Conservation (phyloP, 2,329 filamentous ascomycete genomes). For the Leptodontidium sp. region DNA sequence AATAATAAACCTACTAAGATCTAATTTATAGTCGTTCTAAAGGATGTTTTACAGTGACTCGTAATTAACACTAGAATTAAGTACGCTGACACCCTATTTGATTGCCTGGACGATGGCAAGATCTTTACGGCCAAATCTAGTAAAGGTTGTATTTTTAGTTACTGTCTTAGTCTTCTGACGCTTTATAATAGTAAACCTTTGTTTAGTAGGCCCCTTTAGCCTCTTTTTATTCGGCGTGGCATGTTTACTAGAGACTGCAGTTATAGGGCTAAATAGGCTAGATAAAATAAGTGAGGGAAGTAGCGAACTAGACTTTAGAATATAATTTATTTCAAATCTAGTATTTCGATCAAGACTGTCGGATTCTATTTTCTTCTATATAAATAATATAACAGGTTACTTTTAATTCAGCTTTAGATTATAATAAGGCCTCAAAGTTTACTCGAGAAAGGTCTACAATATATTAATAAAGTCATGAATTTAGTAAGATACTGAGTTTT, state of each 20-base stretch:
- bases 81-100: neutral
- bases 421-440: constrained; percentile 10
- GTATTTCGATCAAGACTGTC: neutral
- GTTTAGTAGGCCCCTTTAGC: neutral
- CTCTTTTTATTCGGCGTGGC: neutral
- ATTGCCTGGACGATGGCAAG: constrained; percentile 4
- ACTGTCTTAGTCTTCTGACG: neutral
- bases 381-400: neutral
- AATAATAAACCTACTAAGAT: constrained; percentile 25
- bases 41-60: constrained; percentile 24
- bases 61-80: constrained; percentile 12
- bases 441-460: neutral
- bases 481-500: neutral
- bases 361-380: neutral
- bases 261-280: neutral
- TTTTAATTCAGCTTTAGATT: neutral
- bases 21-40: constrained; percentile 22
- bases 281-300: neutral
- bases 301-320: too few species aligned
- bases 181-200: neutral
- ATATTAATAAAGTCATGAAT: neutral
- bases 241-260: neutral
- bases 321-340: neutral
- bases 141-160: neutral
- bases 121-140: neutral